A percentile compares a stretch with the other conserved stretches of the same genome.
Conservation (phyloP, 352 stramenopile species). For the Globisporangium recalcitrans region DNA sequence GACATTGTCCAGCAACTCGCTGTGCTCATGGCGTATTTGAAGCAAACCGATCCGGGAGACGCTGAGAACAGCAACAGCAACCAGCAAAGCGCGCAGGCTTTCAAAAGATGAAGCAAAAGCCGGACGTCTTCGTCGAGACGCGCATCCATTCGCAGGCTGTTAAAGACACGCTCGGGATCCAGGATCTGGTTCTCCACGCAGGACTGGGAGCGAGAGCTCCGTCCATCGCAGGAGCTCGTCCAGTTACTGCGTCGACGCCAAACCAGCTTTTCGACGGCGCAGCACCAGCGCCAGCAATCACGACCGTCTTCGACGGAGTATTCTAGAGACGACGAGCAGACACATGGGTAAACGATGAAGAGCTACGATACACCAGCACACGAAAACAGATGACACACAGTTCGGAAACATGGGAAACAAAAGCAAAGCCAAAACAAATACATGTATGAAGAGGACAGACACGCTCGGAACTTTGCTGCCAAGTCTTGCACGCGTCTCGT, state of each 20-base stretch:
- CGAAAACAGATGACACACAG: background rate
- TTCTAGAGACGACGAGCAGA: slow-evolving; percentile 7
- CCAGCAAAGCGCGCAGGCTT: background rate
- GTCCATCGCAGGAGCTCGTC: background rate
- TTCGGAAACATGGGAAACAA: slow-evolving; percentile 1
- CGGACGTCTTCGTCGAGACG: slow-evolving; percentile 21
- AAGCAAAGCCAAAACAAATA: slow-evolving; percentile 11
- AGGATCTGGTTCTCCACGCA: slow-evolving; percentile 24
- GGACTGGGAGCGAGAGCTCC: slow-evolving; percentile 15
- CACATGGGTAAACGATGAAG: background rate
- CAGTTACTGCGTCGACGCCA: background rate
- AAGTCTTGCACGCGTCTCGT: background rate
- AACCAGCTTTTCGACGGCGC: slow-evolving; percentile 5
- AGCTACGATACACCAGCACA: background rate
- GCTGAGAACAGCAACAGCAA: background rate
- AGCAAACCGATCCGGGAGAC: slow-evolving; percentile 6
- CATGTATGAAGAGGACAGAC: slow-evolving; percentile 12
- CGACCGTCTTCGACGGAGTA: slow-evolving; percentile 10
- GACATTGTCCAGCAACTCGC: slow-evolving; percentile 34
- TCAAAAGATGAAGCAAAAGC: background rate
- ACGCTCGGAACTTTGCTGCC: background rate
- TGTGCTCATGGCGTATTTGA: slow-evolving; percentile 33
- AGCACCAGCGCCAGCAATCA: background rate
- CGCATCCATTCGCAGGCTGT: slow-evolving; percentile 26
- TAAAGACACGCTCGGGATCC: slow-evolving; percentile 33